Percentiles rank a stretch among this genome's conserved stretches.
Evolutionary conservation across 108 stramenopile species (phyloP).

Genomic region (Chaetoceros tenuissimus): DNA sequence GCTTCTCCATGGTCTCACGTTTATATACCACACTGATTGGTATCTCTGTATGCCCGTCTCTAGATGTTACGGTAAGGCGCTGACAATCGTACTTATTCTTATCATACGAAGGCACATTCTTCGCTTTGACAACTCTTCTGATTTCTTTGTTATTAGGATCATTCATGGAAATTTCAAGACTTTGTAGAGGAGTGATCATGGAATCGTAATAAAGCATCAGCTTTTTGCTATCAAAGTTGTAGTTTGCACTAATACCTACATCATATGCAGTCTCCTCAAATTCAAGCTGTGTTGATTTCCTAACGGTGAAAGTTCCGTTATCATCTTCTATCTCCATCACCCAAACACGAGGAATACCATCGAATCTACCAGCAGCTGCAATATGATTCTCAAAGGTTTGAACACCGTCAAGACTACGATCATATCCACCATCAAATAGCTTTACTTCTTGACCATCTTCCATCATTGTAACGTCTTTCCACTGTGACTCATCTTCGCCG

Average conservation of each 20-base stretch:
- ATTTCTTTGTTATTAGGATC: conserved; percentile 26
- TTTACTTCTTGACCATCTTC: conserved; percentile 35
- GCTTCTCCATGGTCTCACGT: conserved; percentile 58
- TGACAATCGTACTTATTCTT: conserved; percentile 65
- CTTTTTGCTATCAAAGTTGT: conserved; percentile 58
- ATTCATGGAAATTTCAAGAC: conserved; percentile 46
- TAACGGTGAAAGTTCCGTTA: conserved; percentile 9
- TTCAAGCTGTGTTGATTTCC: conserved; percentile 23
- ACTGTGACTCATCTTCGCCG: conserved; percentile 24
- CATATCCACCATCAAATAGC: conserved; percentile 55
- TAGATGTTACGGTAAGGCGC: conserved; percentile 48
- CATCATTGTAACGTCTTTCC: not conserved
- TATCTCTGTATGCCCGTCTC: conserved; percentile 78
- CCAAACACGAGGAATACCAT: conserved; percentile 69
- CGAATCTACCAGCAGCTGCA: conserved; percentile 52
- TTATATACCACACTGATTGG: conserved; percentile 79
- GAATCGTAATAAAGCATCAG: conserved; percentile 80
- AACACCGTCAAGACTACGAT: conserved; percentile 36
- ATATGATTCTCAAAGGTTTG: conserved; percentile 39
- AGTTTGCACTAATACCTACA: conserved; percentile 50
- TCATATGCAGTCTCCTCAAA: conserved; percentile 82
- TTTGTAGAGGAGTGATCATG: conserved; percentile 63
- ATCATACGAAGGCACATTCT: conserved; percentile 81
- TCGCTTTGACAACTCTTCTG: conserved; percentile 60
- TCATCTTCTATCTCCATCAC: conserved; percentile 26